phyloP scores from a whole-genome alignment of 257 asterid species.

The Petunia secreta region DNA sequence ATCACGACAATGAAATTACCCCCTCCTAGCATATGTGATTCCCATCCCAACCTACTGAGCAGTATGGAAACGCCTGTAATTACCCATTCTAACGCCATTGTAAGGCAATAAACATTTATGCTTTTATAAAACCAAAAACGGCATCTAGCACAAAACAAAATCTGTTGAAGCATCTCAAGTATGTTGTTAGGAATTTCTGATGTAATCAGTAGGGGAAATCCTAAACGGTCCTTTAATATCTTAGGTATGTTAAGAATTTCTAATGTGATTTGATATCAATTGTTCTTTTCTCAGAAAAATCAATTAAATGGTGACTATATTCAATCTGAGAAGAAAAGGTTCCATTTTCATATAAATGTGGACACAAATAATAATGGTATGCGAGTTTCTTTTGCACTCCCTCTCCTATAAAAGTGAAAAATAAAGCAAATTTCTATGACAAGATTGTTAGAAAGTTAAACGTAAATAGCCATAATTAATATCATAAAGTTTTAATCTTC shows the following conservation, averaged over 20 bases:
- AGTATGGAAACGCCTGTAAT: background rate
- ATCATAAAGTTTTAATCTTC: background rate
- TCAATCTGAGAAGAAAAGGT: constrained; percentile 1
- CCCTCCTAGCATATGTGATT: background rate
- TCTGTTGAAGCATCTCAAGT: background rate
- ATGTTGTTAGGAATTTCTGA: background rate
- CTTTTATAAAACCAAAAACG: background rate
- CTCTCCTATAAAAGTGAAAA: background rate
- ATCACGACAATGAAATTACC: background rate
- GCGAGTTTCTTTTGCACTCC: background rate
- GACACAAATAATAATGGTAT: background rate
- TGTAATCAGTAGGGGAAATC: background rate
- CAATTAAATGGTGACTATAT: background rate
- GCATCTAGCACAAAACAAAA: background rate
- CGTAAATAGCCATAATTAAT: background rate
- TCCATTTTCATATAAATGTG: background rate
- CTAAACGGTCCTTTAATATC: background rate
- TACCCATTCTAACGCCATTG: too few species aligned
- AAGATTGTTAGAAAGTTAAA: background rate
- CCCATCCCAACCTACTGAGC: background rate
- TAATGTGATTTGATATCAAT: too few species aligned
- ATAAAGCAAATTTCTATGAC: background rate
- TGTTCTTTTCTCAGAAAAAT: background rate
- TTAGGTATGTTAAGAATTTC: too few species aligned
- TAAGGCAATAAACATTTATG: too few species aligned